Evolutionary conservation across 1,139 yeast genomes (phyloP), one percentile per base, ranked within the genome.

Genomic region (Candida sanyaensis): DNA sequence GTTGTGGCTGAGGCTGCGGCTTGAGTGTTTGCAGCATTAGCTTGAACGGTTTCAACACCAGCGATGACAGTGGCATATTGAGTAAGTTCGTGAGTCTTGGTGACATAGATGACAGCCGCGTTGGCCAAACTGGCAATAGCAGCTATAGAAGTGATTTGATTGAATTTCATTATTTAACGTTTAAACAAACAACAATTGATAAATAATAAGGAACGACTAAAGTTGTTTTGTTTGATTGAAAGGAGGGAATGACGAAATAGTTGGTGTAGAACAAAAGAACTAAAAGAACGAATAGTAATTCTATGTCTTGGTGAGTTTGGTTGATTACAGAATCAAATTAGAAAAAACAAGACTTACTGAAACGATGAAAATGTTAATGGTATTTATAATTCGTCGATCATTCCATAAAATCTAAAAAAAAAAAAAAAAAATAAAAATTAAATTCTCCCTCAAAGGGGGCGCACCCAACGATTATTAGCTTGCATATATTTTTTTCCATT

Each of bases 61-160:
- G 41, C 43, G 17, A 42, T 37, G 6, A 44, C 46, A 10, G 53
- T 50, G 23, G 46, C 44, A 32, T 56, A 59, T 27, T 64, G 53
- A 43, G 70, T 66, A 48, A 61, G 57, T 45, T 54, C 46, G 50
- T 59, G 61, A 50, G 59, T 49, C 30, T 60, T 55, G 42, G 72
- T 67, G 49, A 65, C 66, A 48, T 51, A 60, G 30, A 58, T 59
- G 33, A 61, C 55, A 28, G 56, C 49, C 33, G 70, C 67, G 11
- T 59, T 47, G 24, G 55, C 58, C 29, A 57, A 54, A 11, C 48
- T 40, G 32, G 44, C 32, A 2, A 42, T 37, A 45, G 53, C 41
- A 41, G 54, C 50, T 8, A 42, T 37, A 21, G 51, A 30, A 32
- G 54, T 48, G 24, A 46, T 11, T 17, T 41, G 41, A 27, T 49